These are phyloP conservation scores for Paracamarosporium sp. DNA, from an alignment of 2,329 filamentous ascomycete genomes.

Conservation along the genomic window DNA sequence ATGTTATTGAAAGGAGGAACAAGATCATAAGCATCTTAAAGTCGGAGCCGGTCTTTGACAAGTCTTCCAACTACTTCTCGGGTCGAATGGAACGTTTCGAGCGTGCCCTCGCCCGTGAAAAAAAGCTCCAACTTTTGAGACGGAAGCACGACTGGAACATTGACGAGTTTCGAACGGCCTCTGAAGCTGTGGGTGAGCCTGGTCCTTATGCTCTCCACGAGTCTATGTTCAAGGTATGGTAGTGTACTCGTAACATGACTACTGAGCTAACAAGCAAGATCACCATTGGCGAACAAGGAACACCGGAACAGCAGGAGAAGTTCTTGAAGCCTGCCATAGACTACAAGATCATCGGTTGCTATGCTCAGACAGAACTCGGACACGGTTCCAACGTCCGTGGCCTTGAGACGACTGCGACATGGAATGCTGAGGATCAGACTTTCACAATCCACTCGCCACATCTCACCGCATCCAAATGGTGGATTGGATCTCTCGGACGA, in stretches of 20 bases:
- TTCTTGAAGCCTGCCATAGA: conserved; percentile 73
- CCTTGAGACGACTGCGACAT: conserved; percentile 75
- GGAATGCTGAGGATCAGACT: conserved; percentile 75
- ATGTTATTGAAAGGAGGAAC: conserved; percentile 66
- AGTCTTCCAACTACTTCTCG: conserved; percentile 77
- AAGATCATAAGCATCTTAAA: conserved; percentile 70
- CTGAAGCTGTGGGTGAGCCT: conserved; percentile 74
- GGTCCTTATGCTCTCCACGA: conserved; percentile 77
- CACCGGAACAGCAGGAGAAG: conserved; percentile 73
- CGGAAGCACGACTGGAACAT: conserved; percentile 71
- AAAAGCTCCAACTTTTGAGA: conserved; percentile 71
- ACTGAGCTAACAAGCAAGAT: conserved; percentile 51
- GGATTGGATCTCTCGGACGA: conserved; percentile 80
- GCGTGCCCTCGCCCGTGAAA: conserved; percentile 72
- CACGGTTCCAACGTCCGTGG: conserved; percentile 73
- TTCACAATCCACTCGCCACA: conserved; percentile 77
- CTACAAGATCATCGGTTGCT: conserved; percentile 79
- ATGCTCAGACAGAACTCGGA: conserved; percentile 81
- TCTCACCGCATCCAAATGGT: conserved; percentile 82
- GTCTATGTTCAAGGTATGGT: conserved; percentile 68
- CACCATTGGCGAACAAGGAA: conserved; percentile 74
- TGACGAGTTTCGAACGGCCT: conserved; percentile 69
- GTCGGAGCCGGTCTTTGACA: conserved; percentile 75
- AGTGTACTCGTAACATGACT: not conserved
- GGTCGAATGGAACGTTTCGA: conserved; percentile 74